Evolutionary conservation across 2,329 filamentous ascomycete genomes (phyloP).

Genomic region (Drechslerella dactyloides): DNA sequence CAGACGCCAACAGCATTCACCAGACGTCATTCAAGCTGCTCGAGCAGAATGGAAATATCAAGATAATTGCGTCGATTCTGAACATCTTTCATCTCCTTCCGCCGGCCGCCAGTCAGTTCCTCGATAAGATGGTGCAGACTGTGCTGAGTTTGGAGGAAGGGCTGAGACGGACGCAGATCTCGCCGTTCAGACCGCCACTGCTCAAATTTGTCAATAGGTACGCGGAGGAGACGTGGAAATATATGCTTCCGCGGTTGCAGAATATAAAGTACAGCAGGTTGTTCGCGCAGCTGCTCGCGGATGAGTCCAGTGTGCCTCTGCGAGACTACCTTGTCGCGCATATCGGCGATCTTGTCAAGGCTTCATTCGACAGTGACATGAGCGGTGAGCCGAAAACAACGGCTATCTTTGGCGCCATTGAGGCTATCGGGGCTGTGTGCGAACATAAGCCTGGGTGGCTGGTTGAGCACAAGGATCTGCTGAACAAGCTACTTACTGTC

Average conservation of each 20-base stretch:
- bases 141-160: slow-evolving; percentile 88
- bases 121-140: slow-evolving; percentile 85
- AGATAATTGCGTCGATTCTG: slow-evolving; percentile 90
- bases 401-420: slow-evolving; percentile 84
- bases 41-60: slow-evolving; percentile 90
- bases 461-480: slow-evolving; percentile 64
- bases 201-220: slow-evolving; percentile 95
- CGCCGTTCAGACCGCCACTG: slow-evolving; percentile 86
- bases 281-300: slow-evolving; percentile 81
- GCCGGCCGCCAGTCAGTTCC: slow-evolving; percentile 85
- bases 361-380: slow-evolving; percentile 67
- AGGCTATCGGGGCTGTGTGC: slow-evolving; percentile 80
- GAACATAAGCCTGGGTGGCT: slow-evolving; percentile 72
- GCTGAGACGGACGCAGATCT: slow-evolving; percentile 83
- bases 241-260: slow-evolving; percentile 78
- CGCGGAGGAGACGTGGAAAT: slow-evolving; percentile 81
- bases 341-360: slow-evolving; percentile 72
- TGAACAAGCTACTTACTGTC: slow-evolving; percentile 69
- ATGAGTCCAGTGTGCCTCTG: slow-evolving; percentile 73
- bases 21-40: slow-evolving; percentile 93
- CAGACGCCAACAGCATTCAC: slow-evolving; percentile 78
- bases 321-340: slow-evolving; percentile 76
- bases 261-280: slow-evolving; percentile 89
- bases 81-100: slow-evolving; percentile 98
- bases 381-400: slow-evolving; percentile 70